Evolutionary conservation across 2,329 filamentous ascomycete genomes (phyloP).

Genomic region (Monosporascus sp.): DNA sequence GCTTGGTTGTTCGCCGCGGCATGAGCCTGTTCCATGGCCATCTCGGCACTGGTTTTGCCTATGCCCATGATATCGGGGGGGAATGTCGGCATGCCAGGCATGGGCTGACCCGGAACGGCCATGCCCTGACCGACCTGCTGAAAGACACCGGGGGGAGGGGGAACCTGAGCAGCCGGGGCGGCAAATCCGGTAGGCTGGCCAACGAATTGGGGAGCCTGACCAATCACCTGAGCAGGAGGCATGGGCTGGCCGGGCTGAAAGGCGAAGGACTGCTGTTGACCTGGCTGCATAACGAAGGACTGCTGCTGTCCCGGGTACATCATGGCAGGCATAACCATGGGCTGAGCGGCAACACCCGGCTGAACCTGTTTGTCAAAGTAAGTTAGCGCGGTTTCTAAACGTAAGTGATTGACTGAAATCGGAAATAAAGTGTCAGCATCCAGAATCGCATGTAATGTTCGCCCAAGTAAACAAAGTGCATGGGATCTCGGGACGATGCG

Average conservation of each 20-base stretch:
- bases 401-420: not conserved
- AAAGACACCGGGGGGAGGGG: not conserved
- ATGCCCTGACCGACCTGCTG: constrained; percentile 1
- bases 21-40: constrained; percentile 40
- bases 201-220: not conserved
- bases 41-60: constrained; percentile 44
- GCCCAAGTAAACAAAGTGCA: not conserved
- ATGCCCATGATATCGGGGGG: constrained; percentile 45
- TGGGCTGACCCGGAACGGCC: constrained; percentile 6
- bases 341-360: constrained; percentile 2
- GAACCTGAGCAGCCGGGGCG: not conserved
- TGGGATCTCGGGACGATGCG: too few relatives aligned
- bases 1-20: constrained; percentile 45
- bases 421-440: not conserved
- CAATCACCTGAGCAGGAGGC: not conserved
- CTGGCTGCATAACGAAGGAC: not conserved
- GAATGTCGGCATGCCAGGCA: not conserved
- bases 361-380: not conserved
- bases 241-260: not conserved
- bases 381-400: not conserved
- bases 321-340: constrained; percentile 11
- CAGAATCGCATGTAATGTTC: not conserved
- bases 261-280: not conserved
- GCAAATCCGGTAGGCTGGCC: not conserved
- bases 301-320: not conserved